Conservation (phyloP, 345 rosid genomes). For the Jatropha curcas region DNA sequence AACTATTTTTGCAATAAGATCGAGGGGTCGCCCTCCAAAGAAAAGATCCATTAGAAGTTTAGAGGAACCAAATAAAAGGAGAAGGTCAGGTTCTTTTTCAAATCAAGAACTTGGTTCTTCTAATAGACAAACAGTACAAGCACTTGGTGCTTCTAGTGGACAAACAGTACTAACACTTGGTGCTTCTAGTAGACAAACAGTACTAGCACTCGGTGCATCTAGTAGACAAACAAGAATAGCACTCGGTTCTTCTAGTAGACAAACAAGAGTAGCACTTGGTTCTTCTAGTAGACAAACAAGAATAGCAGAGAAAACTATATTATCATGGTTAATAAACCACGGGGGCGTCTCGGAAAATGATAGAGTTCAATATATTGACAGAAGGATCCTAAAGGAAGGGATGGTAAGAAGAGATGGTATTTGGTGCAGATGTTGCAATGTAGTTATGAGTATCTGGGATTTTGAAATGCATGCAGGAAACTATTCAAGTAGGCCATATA, state of each 20-base stretch:
- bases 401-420: conserved; percentile 13
- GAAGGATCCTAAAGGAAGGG: not conserved
- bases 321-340: conserved; percentile 28
- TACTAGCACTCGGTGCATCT: too few species aligned
- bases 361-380: not conserved
- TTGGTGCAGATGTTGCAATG: conserved; percentile 21
- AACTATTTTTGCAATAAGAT: too few species aligned
- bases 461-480: conserved; percentile 29
- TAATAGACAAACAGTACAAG: too few species aligned
- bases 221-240: too few species aligned
- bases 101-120: not conserved
- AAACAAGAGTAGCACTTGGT: not conserved
- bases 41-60: not conserved
- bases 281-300: not conserved
- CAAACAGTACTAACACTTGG: too few species aligned
- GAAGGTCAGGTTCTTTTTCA: not conserved
- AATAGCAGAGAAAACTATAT: conserved; percentile 2
- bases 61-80: not conserved
- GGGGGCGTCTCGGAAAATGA: not conserved
- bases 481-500: not conserved
- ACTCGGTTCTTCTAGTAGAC: too few species aligned
- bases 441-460: conserved; percentile 3
- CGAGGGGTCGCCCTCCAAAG: not conserved
- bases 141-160: too few species aligned
- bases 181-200: too few species aligned